A percentile compares a stretch with the other conserved stretches of the same genome.
Evolutionary conservation across 495 filamentous ascomycete species (phyloP).

Genomic region (Penicillium dipodomyicola): DNA sequence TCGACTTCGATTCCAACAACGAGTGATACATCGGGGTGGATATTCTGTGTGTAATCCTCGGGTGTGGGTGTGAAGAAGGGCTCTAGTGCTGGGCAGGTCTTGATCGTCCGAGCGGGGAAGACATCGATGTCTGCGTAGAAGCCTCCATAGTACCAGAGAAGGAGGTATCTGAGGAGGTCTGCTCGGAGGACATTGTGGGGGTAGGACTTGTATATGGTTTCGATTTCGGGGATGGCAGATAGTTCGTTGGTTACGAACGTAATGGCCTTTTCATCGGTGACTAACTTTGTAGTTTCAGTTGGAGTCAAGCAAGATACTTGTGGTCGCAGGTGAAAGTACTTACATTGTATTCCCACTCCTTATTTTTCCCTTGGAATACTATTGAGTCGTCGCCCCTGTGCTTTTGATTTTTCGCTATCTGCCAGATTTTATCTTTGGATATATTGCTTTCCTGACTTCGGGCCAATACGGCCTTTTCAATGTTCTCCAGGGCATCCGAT

Average conservation of each 20-base stretch:
- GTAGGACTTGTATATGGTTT: conserved; percentile 29
- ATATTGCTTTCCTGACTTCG: not conserved
- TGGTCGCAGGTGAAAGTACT: not conserved
- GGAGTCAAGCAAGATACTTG: not conserved
- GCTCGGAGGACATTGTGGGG: conserved; percentile 41
- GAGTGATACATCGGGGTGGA: conserved; percentile 31
- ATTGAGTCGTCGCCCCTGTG: not conserved
- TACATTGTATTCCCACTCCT: not conserved
- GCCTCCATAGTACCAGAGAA: conserved; percentile 49
- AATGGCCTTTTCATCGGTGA: conserved; percentile 30
- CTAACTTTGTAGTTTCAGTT: conserved; percentile 21
- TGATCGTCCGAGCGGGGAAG: conserved; percentile 32
- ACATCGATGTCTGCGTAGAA: conserved; percentile 52
- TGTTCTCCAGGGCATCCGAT: not conserved
- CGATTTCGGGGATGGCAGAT: conserved; percentile 31
- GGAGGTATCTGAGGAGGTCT: conserved; percentile 49
- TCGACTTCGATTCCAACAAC: conserved; percentile 43
- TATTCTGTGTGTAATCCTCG: not conserved
- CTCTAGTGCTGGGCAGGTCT: conserved; percentile 30
- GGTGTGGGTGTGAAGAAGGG: conserved; percentile 15
- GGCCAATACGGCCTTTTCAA: not conserved
- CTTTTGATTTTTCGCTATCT: not conserved
- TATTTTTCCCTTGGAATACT: not conserved
- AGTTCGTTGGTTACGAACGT: conserved; percentile 30
- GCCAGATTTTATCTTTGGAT: not conserved